These are phyloP conservation scores for Angomonas deanei DNA, from an alignment of 208 protist genomes.

Conservation along the genomic window DNA sequence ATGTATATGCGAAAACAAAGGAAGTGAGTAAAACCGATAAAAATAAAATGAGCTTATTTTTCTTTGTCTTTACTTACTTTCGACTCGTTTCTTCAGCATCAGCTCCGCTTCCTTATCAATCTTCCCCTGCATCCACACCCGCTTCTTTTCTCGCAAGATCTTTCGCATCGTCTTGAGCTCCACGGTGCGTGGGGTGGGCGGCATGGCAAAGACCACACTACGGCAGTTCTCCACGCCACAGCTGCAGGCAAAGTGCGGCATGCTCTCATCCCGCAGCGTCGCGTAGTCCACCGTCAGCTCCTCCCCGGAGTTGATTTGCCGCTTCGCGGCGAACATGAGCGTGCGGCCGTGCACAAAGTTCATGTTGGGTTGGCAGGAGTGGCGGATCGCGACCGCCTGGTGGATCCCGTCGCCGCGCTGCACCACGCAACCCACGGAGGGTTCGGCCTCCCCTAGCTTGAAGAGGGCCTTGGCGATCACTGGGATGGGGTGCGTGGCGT, in stretches of 20 bases:
- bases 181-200: constrained; percentile 53
- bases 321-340: constrained; percentile 68
- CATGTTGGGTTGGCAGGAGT: constrained; percentile 91
- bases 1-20: background rate
- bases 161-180: constrained; percentile 53
- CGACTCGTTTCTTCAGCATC: constrained; percentile 63
- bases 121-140: constrained; percentile 71
- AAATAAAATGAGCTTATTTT: constrained; percentile 2
- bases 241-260: constrained; percentile 77
- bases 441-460: constrained; percentile 71
- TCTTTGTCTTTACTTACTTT: background rate
- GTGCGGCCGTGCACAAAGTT: constrained; percentile 74
- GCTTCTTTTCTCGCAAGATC: constrained; percentile 70
- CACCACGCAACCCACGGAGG: constrained; percentile 71
- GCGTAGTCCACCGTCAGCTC: constrained; percentile 87
- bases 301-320: constrained; percentile 77
- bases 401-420: constrained; percentile 62
- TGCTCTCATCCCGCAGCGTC: constrained; percentile 70
- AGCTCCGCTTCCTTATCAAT: constrained; percentile 62
- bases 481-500: constrained; percentile 57
- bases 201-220: constrained; percentile 71
- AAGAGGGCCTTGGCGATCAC: constrained; percentile 72
- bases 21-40: background rate
- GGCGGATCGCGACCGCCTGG: constrained; percentile 70
- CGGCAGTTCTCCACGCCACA: constrained; percentile 81